A percentile compares a stretch with the other conserved stretches of the same genome.
phyloP scores from a whole-genome alignment of 1,139 yeast species.

The Kazachstania sp. region DNA sequence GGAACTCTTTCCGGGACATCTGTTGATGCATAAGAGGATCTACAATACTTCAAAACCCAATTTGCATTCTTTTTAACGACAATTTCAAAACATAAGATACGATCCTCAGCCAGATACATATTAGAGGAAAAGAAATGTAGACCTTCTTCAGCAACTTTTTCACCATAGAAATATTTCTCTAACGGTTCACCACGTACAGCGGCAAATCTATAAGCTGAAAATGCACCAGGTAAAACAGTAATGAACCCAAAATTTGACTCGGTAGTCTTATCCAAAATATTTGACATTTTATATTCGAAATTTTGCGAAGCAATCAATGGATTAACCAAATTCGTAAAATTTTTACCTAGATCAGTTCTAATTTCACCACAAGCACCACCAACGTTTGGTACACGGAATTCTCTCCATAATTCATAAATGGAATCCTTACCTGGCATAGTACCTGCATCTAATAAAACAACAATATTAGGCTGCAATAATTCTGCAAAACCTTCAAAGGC shows the following conservation, averaged over 20 bases:
- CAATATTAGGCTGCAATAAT: slow-evolving; percentile 74
- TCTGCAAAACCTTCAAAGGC: slow-evolving; percentile 89
- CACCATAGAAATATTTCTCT: slow-evolving; percentile 87
- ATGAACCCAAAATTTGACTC: slow-evolving; percentile 86
- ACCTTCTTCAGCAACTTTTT: slow-evolving; percentile 53
- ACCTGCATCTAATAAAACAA: slow-evolving; percentile 84
- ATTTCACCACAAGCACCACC: slow-evolving; percentile 97
- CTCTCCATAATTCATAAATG: slow-evolving; percentile 80
- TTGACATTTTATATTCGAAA: slow-evolving; percentile 87
- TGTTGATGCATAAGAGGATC: slow-evolving; percentile 87
- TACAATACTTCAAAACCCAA: slow-evolving; percentile 85
- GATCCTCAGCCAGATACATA: slow-evolving; percentile 93
- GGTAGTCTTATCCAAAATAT: slow-evolving; percentile 82
- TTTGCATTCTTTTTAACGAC: slow-evolving; percentile 69
- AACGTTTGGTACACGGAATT: slow-evolving; percentile 73
- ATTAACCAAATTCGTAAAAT: slow-evolving; percentile 58
- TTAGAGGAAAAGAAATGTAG: slow-evolving; percentile 78
- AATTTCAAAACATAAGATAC: slow-evolving; percentile 88
- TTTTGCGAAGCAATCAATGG: slow-evolving; percentile 91
- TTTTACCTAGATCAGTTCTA: slow-evolving; percentile 76
- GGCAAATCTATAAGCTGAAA: slow-evolving; percentile 76
- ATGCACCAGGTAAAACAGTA: slow-evolving; percentile 86
- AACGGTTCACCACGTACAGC: slow-evolving; percentile 83
- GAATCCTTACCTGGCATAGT: slow-evolving; percentile 86
- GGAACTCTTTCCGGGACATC: slow-evolving; percentile 88